Conservation (phyloP, 2,329 filamentous ascomycete species). For the Paecilomyces sp. region DNA sequence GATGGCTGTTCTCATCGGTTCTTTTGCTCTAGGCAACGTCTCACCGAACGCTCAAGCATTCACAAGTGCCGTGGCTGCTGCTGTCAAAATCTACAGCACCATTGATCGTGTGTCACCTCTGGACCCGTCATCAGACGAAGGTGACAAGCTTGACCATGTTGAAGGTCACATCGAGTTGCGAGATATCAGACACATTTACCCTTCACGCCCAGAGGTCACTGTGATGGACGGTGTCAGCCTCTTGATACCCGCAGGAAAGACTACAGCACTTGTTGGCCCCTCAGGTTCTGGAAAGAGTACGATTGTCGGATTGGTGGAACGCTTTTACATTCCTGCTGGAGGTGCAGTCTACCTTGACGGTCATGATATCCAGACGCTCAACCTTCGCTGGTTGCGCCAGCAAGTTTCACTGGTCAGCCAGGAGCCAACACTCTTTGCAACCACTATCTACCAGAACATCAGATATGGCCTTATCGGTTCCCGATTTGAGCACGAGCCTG, state of each 20-base stretch:
- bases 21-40: constrained; percentile 83
- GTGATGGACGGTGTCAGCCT: constrained; percentile 82
- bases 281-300: constrained; percentile 94
- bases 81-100: constrained; percentile 85
- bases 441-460: constrained; percentile 85
- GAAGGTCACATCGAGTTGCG: constrained; percentile 73
- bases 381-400: constrained; percentile 83
- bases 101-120: constrained; percentile 84
- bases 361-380: constrained; percentile 70
- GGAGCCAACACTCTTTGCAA: constrained; percentile 84
- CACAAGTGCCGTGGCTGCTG: constrained; percentile 72
- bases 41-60: constrained; percentile 83
- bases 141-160: constrained; percentile 65
- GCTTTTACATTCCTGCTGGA: constrained; percentile 85
- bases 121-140: constrained; percentile 64
- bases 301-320: constrained; percentile 84
- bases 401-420: constrained; percentile 91
- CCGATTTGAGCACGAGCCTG: constrained; percentile 58
- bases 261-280: constrained; percentile 85
- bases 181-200: constrained; percentile 87
- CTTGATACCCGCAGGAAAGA: constrained; percentile 77
- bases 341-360: constrained; percentile 77
- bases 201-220: constrained; percentile 80
- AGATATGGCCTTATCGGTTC: constrained; percentile 86
- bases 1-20: constrained; percentile 86